A percentile compares a stretch with the other conserved stretches of the same genome.
Evolutionary conservation across 1,139 yeast genomes (phyloP).

Genomic region (Yamadazyma jaroonii): DNA sequence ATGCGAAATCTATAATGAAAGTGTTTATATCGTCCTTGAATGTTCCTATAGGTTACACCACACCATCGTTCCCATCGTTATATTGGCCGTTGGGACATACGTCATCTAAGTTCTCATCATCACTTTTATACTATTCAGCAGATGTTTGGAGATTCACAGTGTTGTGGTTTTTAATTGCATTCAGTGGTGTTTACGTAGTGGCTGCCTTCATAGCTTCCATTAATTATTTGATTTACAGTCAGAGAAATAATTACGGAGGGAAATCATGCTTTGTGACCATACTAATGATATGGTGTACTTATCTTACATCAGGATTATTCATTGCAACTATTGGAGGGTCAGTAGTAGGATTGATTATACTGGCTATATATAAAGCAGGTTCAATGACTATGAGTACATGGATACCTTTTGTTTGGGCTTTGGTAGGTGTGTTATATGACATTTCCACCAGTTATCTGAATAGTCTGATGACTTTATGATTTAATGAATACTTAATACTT

Average conservation of each 20-base stretch:
- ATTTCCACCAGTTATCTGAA: constrained; percentile 61
- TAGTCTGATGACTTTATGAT: constrained; percentile 32
- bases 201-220: constrained; percentile 66
- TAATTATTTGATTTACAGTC: constrained; percentile 24
- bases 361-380: constrained; percentile 74
- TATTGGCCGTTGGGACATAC: constrained; percentile 64
- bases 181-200: constrained; percentile 56
- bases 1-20: constrained; percentile 9
- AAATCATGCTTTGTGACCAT: constrained; percentile 8
- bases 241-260: constrained; percentile 15
- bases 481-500: background rate
- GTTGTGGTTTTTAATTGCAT: constrained; percentile 74
- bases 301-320: constrained; percentile 51
- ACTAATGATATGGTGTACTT: constrained; percentile 42
- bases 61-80: constrained; percentile 80
- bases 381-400: constrained; percentile 85
- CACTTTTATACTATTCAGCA: constrained; percentile 61
- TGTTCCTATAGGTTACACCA: constrained; percentile 76
- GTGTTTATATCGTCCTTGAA: constrained; percentile 39
- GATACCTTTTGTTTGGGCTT: constrained; percentile 84
- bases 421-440: constrained; percentile 63
- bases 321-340: constrained; percentile 75
- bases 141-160: constrained; percentile 89
- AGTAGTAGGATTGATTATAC: constrained; percentile 60
- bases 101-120: constrained; percentile 38